These are phyloP conservation scores for Wickerhamomyces pijperi DNA, from an alignment of 805 yeast species.

Conservation along the genomic window DNA sequence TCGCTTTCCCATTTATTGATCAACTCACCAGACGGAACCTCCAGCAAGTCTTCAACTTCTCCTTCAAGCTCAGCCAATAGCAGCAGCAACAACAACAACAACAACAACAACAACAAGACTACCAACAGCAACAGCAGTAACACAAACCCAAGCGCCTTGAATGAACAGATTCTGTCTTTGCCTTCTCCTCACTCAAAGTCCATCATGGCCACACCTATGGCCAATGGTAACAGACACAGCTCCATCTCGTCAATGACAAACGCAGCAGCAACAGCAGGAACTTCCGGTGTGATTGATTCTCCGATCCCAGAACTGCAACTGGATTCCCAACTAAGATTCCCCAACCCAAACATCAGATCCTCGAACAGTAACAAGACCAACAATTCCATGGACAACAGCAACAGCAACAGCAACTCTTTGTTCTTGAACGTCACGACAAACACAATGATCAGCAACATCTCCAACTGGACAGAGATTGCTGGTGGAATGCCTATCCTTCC, in stretches of 20 bases:
- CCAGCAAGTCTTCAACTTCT: constrained; percentile 10
- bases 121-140: no score
- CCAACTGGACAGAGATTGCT: constrained; percentile 47
- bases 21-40: constrained; percentile 21
- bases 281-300: not conserved
- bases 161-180: not conserved
- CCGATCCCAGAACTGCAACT: not conserved
- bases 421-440: constrained; percentile 33
- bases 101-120: no score
- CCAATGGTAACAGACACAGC: constrained; percentile 9
- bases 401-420: constrained; percentile 2
- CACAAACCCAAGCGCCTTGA: no score
- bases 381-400: no score
- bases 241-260: constrained; percentile 1
- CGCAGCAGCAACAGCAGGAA: no score
- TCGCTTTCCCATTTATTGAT: constrained; percentile 39
- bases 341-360: not conserved
- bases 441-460: constrained; percentile 49
- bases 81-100: no score
- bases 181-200: constrained; percentile 3
- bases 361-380: no score
- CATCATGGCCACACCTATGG: constrained; percentile 9
- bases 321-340: constrained; percentile 3
- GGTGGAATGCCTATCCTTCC: constrained; percentile 18
- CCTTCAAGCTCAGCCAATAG: constrained; percentile 1